Evolutionary conservation across 2,329 filamentous ascomycete genomes (phyloP), one percentile per base, ranked within the genome.

Genomic region (Magnaporthiopsis incrustans): DNA sequence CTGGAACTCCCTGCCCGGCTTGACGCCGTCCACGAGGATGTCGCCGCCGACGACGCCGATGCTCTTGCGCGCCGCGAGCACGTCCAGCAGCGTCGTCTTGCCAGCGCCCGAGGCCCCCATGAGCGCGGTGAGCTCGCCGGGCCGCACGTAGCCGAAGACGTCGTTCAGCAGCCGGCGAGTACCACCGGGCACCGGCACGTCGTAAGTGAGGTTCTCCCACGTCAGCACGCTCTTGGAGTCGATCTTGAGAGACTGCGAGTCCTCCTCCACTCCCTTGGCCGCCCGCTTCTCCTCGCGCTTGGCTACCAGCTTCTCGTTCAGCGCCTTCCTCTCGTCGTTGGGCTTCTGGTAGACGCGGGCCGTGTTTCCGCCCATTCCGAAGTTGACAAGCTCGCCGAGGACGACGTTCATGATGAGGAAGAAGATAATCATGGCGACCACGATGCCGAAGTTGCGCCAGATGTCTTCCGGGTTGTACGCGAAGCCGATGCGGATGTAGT

Each of bases 31-130:
- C 44, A 87, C 82, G 2, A 86, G 73, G 11, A 87, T 79, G 57
- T 85, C 81, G 56, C 84, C 84, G 0, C 72, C 69, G 56, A 87
- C 83, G 2, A 86, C 82, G 68, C 85, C 85, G 64, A 87, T 85
- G 68, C 84, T 86, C 76, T 86, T 86, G 53, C 85, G 77, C 1
- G 79, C 73, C 0, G 84, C 84, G 50, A 96, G 78, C 1, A 94
- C 90, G 70, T 96, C 90, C 3, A 96, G 79, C 0, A 96, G 78
- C 0, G 92, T 96, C 0, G 91, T 95, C 77, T 96, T 96, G 61
- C 92, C 92, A 5, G 91, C 92, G n/a, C 90, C 90, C 6, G 89
- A 92, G 8, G 88, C 87, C 56, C 91, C 91, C 89, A 95, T 92
- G 1, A 95, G 78, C 2, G 90, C 77, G 3, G 89, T 93, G 12